A percentile compares a stretch with the other conserved stretches of the same genome.
phyloP scores from a whole-genome alignment of 108 stramenopile species.

The Cyclostephanos tholiformis region DNA sequence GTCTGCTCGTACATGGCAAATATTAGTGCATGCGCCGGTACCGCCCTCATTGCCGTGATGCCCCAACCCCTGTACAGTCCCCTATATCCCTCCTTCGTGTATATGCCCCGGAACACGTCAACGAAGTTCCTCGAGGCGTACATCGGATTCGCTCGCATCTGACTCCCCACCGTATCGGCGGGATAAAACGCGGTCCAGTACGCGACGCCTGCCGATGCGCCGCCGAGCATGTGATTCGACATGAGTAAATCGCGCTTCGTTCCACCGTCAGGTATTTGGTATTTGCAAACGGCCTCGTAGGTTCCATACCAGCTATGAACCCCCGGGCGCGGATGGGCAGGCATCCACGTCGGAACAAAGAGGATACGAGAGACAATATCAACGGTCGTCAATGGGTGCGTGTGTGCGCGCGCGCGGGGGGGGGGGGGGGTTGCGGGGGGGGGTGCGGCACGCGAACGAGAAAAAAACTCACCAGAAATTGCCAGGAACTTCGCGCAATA shows the following conservation, averaged over 20 bases:
- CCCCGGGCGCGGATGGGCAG: no score
- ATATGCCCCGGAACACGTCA: constrained; percentile 33
- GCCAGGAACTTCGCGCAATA: constrained; percentile 52
- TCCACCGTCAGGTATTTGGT: constrained; percentile 55
- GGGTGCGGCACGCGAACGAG: no score
- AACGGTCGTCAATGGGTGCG: no score
- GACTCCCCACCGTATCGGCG: constrained; percentile 53
- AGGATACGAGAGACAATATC: no score
- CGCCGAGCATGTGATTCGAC: constrained; percentile 49
- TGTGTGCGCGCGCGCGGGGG: no score
- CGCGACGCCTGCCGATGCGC: constrained; percentile 50
- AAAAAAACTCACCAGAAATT: constrained; percentile 24
- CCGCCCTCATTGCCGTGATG: constrained; percentile 49
- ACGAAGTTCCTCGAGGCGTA: constrained; percentile 37
- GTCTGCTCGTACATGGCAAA: constrained; percentile 60
- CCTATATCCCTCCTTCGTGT: constrained; percentile 26
- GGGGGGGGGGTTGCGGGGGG: no score
- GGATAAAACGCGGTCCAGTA: constrained; percentile 65
- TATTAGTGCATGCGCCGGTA: constrained; percentile 57
- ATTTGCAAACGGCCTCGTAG: constrained; percentile 50
- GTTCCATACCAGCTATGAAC: constrained; percentile 50
- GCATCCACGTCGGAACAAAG: no score
- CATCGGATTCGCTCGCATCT: constrained; percentile 46
- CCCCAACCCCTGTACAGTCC: constrained; percentile 58
- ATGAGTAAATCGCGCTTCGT: constrained; percentile 53